Evolutionary conservation across 495 filamentous ascomycete genomes (phyloP).

Genomic region (Penicillium desertorum): DNA sequence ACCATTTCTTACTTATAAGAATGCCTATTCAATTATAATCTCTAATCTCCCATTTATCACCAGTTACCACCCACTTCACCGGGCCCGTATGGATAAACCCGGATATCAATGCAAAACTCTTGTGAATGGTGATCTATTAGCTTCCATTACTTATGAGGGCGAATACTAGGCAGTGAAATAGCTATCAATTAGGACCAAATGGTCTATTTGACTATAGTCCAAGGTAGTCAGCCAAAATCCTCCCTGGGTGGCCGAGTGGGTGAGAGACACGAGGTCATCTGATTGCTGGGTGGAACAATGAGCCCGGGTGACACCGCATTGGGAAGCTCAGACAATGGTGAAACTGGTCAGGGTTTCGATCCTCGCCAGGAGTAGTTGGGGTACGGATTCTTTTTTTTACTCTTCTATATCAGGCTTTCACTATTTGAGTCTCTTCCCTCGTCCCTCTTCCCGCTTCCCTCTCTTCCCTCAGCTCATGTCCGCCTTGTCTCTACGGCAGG

Average conservation of each 20-base stretch:
- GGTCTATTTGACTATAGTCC: background rate
- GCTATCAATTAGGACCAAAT: no score
- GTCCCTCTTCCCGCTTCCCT: no score
- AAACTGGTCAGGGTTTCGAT: background rate
- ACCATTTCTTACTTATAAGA: background rate
- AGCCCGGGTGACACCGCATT: constrained; percentile 2
- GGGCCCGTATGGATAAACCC: no score
- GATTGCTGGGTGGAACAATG: background rate
- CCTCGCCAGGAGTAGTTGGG: background rate
- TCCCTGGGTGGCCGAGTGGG: constrained; percentile 1
- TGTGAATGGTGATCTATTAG: no score
- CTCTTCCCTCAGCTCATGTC: background rate
- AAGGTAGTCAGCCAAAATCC: background rate
- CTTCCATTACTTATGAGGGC: no score
- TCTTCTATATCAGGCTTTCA: background rate
- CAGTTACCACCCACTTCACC: no score
- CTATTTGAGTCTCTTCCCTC: no score
- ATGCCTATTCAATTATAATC: background rate
- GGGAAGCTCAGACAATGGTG: background rate
- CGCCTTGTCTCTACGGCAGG: no score
- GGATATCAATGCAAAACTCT: no score
- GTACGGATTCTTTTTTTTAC: background rate
- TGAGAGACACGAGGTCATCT: constrained; percentile 2
- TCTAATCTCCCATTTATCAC: no score
- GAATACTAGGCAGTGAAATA: no score